Conservation (phyloP, 1,139 yeast species). For the Kluyveromyces marxianus region DNA sequence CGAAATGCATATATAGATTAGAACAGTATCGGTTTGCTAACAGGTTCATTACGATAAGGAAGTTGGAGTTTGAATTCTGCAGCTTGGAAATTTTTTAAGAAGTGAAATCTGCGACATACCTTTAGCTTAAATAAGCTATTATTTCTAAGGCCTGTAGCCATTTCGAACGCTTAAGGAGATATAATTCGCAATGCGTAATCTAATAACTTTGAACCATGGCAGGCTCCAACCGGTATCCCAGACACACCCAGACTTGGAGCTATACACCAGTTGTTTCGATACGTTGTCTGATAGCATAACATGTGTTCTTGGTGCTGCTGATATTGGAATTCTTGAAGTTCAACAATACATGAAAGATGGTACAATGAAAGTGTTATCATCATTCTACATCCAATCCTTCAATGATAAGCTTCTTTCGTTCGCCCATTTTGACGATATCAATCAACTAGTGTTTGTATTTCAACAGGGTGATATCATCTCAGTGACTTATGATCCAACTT, state of each 20-base stretch:
- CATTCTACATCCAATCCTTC: slow-evolving; percentile 40
- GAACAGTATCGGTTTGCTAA: no score
- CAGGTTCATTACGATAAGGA: no score
- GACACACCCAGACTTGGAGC: slow-evolving; percentile 51
- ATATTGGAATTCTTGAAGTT: slow-evolving; percentile 49
- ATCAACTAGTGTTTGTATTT: slow-evolving; percentile 55
- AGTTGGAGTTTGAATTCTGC: no score
- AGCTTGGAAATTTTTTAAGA: no score
- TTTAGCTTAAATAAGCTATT: no score
- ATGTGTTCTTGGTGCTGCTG: slow-evolving; percentile 55
- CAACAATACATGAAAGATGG: slow-evolving; percentile 60
- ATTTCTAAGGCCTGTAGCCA: no score
- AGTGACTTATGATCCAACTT: slow-evolving; percentile 48
- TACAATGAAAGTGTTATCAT: slow-evolving; percentile 43
- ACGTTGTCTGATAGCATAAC: slow-evolving; percentile 68
- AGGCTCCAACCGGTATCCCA: slow-evolving; percentile 39
- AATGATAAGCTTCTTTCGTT: slow-evolving; percentile 40
- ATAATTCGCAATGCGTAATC: slow-evolving; percentile 44
- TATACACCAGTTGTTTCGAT: slow-evolving; percentile 56
- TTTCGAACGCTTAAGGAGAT: neutral
- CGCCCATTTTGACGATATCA: slow-evolving; percentile 57
- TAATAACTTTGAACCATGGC: slow-evolving; percentile 53
- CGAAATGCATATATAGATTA: no score
- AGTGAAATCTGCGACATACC: no score
- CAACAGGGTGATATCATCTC: slow-evolving; percentile 62